Conservation (phyloP, 192 early-diverging fungal species). For the Coemansia sp. region DNA sequence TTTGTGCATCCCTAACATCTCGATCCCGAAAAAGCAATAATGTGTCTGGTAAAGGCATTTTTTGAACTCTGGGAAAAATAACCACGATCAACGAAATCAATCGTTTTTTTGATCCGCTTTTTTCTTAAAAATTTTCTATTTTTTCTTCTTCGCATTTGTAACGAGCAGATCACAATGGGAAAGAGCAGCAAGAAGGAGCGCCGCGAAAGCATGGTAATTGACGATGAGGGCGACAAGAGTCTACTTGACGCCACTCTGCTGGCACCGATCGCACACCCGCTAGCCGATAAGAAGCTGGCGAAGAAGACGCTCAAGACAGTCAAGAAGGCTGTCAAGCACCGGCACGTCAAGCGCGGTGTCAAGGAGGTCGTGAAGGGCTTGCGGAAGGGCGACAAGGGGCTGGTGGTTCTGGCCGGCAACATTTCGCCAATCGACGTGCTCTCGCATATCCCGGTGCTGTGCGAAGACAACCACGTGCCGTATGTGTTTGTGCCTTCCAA, state of each 20-base stretch:
- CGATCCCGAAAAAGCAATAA: too few species aligned
- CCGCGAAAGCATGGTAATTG: conserved; percentile 27
- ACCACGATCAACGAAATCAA: too few species aligned
- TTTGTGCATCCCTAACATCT: neutral
- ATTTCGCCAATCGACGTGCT: conserved; percentile 97
- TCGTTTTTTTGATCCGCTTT: neutral
- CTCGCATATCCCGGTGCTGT: conserved; percentile 94
- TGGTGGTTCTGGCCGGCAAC: conserved; percentile 95
- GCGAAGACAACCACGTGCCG: conserved; percentile 93
- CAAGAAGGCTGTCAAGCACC: conserved; percentile 74
- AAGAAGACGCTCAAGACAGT: conserved; percentile 53
- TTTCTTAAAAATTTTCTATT: neutral
- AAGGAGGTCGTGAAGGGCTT: conserved; percentile 98
- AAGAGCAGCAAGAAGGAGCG: conserved; percentile 75
- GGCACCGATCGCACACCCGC: conserved; percentile 50
- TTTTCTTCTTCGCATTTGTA: neutral
- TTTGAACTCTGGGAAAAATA: too few species aligned
- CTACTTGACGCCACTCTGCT: conserved; percentile 16
- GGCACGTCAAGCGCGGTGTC: conserved; percentile 89
- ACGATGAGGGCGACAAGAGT: conserved; percentile 36
- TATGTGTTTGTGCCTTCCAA: conserved; percentile 96
- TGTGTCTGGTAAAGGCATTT: too few species aligned
- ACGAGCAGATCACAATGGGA: conserved; percentile 62
- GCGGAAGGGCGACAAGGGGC: conserved; percentile 90
- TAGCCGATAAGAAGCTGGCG: conserved; percentile 50